These are phyloP conservation scores for Fusarium abutilonis DNA, from an alignment of 2,329 filamentous ascomycete genomes.

Conservation along the genomic window DNA sequence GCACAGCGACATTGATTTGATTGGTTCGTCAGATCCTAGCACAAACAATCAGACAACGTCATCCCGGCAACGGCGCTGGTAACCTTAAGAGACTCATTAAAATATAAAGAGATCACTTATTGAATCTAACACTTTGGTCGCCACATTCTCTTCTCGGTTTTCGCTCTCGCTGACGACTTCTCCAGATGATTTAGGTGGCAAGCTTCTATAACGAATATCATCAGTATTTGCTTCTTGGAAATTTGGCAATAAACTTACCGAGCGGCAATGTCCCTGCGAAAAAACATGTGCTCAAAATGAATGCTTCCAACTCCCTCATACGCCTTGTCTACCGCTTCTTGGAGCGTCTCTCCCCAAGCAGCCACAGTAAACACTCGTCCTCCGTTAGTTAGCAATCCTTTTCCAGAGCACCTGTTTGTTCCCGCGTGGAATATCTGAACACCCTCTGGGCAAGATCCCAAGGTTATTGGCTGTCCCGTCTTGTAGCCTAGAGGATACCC, in stretches of 20 bases:
- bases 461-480: background rate
- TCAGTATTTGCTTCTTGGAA: background rate
- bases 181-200: background rate
- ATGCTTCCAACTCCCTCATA: background rate
- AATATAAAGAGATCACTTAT: background rate
- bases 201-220: background rate
- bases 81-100: background rate
- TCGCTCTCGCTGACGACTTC: background rate
- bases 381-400: background rate
- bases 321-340: background rate
- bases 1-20: slow-evolving; percentile 28
- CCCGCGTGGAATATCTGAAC: background rate
- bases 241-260: background rate
- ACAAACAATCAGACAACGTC: slow-evolving; percentile 39
- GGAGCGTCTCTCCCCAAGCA: background rate
- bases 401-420: background rate
- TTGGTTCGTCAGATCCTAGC: slow-evolving; percentile 26
- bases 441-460: background rate
- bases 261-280: background rate
- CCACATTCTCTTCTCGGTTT: background rate
- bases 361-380: background rate
- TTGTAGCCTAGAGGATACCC: background rate
- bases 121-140: background rate
- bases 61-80: slow-evolving; percentile 25
- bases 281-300: background rate